Base-by-base conservation (phyloP, 2,329 filamentous ascomycete genomes). In the Trichoderma cornu-damae region DNA sequence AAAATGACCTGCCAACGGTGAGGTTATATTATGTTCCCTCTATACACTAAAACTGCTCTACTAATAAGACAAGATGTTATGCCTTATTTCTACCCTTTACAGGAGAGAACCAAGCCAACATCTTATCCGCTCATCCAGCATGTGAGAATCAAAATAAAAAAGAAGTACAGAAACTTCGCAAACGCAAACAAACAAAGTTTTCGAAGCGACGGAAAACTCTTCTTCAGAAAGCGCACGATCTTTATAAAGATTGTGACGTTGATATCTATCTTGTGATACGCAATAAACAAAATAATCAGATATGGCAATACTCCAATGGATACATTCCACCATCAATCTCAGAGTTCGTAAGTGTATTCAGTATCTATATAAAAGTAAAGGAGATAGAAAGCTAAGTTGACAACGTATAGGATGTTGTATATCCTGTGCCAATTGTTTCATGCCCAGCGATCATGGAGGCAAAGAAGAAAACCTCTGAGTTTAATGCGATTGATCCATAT, bases 251-350 rank as follows among this genome's bases (percentile, higher is more conserved):
- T 26, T 59, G 43, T 30, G 26, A 28, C 24, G 49, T 52, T 18
- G 49, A 61, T 43, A n/a, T 61, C 22, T 59, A 57, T 51, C 20
- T 61, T 11, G 47, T 52, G 9, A 37, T 61, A 11, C 53, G 53
- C n/a, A 61, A 38, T 30, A 49, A 38, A 20, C 34, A 26, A 14
- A 61, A 59, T 44, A 61, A 59, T 50, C 26, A 61, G 35, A 58
- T 59, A 42, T 61, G 37, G 60, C 22, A 51, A 51, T 61, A 61
- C 30, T 50, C 43, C 4, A 59, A 59, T 30, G 44, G 50, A 26
- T 61, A 57, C 12, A 26, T 30, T 28, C 59, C 47, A 6, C 59
- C 40, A 16, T 28, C 16, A 30, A 4, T 16, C 14, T 51, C 16
- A 11, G 12, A 4, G 8, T 28, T 51, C n/a, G 11, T 40, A 40